phyloP scores from a whole-genome alignment of 2,329 filamentous ascomycete species.

The Pyricularia grisea region DNA sequence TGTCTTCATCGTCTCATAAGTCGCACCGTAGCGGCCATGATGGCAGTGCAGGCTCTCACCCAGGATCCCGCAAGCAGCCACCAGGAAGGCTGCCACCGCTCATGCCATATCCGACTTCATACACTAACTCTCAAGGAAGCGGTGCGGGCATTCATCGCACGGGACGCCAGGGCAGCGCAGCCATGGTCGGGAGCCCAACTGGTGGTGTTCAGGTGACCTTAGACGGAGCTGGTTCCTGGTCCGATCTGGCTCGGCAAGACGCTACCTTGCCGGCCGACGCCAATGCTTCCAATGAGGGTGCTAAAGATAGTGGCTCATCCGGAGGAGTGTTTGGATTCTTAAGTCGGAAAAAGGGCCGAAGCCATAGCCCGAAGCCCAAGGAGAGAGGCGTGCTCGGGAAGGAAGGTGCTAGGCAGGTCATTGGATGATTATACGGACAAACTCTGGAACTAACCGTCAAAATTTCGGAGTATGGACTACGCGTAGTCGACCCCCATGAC shows the following conservation, averaged over 20 bases:
- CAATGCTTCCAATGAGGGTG: constrained; percentile 36
- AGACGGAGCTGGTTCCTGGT: constrained; percentile 85
- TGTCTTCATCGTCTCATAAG: constrained; percentile 4
- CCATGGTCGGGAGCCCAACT: constrained; percentile 64
- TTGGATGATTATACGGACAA: constrained; percentile 39
- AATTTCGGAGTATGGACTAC: background rate
- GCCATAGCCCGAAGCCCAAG: constrained; percentile 87
- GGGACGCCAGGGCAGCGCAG: constrained; percentile 34
- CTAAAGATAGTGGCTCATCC: constrained; percentile 47
- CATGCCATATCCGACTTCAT: constrained; percentile 37
- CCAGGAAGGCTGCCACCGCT: constrained; percentile 26
- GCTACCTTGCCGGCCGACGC: constrained; percentile 64
- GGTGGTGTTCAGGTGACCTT: constrained; percentile 88
- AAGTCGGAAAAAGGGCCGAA: constrained; percentile 78
- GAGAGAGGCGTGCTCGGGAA: constrained; percentile 91
- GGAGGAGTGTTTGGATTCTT: constrained; percentile 87
- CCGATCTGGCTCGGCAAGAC: constrained; percentile 77
- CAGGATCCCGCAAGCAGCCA: constrained; percentile 14
- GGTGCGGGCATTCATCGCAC: constrained; percentile 8
- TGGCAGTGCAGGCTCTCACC: constrained; percentile 16
- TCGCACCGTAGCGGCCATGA: constrained; percentile 7
- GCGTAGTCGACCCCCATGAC: background rate
- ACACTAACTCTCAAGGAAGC: constrained; percentile 20
- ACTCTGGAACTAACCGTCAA: background rate
- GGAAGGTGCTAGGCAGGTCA: constrained; percentile 79